Conservation (phyloP, 768 basidiomycete genomes). For the Piloderma croceum region DNA sequence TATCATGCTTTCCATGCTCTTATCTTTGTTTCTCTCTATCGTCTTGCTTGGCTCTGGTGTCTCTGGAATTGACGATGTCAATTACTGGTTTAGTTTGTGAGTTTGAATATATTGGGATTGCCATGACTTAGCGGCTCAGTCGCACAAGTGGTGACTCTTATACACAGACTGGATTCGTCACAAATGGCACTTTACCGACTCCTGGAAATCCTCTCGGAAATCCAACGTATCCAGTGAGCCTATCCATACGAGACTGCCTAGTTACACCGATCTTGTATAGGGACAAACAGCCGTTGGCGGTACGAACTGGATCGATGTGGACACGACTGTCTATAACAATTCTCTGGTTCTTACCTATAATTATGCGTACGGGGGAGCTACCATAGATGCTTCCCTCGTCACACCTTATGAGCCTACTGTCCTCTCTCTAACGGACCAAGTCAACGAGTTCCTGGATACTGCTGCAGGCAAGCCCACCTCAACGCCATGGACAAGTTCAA, state of each 20-base stretch:
- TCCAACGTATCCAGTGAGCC: constrained; percentile 40
- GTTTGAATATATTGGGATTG: constrained; percentile 7
- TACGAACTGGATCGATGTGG: constrained; percentile 55
- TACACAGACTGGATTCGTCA: constrained; percentile 50
- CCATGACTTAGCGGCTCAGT: neutral
- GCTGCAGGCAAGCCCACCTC: constrained; percentile 43
- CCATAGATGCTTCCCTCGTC: constrained; percentile 55
- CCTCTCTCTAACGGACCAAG: constrained; percentile 53
- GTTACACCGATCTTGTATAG: constrained; percentile 6
- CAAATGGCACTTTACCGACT: constrained; percentile 34
- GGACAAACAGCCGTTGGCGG: constrained; percentile 51
- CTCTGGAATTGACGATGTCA: too few relatives aligned
- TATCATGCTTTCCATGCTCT: too few relatives aligned
- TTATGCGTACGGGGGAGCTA: constrained; percentile 63
- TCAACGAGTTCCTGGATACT: constrained; percentile 48
- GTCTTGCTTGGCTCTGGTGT: too few relatives aligned
- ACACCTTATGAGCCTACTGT: constrained; percentile 47
- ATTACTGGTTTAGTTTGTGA: constrained; percentile 56
- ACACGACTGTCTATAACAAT: constrained; percentile 44
- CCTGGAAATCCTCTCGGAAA: constrained; percentile 48
- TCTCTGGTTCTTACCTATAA: constrained; percentile 55
- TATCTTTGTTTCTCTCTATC: too few relatives aligned
- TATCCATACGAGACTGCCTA: neutral
- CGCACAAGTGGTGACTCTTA: constrained; percentile 50
- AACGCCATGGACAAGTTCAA: constrained; percentile 50